Evolutionary conservation across 305 asterid genomes (phyloP).

Genomic region (Fraxinus sp.): DNA sequence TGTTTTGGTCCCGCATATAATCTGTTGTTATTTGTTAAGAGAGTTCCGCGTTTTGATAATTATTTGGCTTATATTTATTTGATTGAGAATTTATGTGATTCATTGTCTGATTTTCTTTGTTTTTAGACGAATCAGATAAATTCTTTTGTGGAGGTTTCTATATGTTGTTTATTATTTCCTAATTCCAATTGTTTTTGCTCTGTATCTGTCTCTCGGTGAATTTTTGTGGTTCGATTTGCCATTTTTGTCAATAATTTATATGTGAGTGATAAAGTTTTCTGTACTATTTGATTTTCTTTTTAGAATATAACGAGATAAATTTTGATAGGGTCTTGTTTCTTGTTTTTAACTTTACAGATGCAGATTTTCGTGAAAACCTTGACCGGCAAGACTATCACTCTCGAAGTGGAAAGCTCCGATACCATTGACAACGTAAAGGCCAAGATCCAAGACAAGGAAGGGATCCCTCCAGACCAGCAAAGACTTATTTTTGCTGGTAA

Average conservation of each 20-base stretch:
- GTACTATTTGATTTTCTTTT: neutral
- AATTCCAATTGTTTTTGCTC: neutral
- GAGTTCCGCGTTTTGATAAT: neutral
- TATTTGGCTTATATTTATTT: no score
- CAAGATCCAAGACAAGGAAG: conserved; percentile 48
- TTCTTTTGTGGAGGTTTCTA: neutral
- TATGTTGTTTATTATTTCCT: neutral
- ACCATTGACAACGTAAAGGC: conserved; percentile 42
- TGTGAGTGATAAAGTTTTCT: neutral
- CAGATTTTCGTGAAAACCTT: conserved; percentile 38
- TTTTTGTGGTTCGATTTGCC: neutral
- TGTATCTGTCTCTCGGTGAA: neutral
- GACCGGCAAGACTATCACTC: conserved; percentile 47
- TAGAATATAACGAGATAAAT: neutral
- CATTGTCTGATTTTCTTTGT: neutral
- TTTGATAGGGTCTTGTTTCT: neutral
- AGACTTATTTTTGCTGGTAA: conserved; percentile 45
- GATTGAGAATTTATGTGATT: neutral
- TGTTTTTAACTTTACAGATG: conserved; percentile 19
- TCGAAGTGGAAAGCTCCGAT: conserved; percentile 42
- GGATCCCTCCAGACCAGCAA: conserved; percentile 48
- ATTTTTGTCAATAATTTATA: neutral
- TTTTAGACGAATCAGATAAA: neutral
- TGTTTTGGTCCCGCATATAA: neutral
- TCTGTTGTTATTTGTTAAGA: neutral